Evolutionary conservation across 148 eudicot species (phyloP).

Genomic region (Camellia sinensis): DNA sequence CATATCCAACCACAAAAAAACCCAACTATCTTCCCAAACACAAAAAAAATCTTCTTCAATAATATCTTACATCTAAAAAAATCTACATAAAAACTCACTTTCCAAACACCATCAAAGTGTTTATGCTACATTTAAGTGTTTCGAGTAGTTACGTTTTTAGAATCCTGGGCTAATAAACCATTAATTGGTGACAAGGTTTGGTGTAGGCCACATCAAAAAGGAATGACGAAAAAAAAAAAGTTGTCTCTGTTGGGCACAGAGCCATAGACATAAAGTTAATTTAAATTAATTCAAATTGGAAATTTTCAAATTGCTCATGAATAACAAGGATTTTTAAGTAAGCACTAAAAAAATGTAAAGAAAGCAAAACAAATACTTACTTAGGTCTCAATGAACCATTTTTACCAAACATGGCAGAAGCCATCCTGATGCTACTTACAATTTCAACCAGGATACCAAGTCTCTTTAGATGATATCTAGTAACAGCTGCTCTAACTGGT

Average conservation of each 20-base stretch:
- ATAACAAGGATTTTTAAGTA: not conserved
- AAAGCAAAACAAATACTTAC: slow-evolving; percentile 29
- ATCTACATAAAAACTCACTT: too few relatives aligned
- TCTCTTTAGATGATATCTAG: slow-evolving; percentile 60
- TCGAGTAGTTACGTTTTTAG: not conserved
- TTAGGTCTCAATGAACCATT: slow-evolving; percentile 28
- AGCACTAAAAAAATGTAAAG: not conserved
- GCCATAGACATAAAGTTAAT: not conserved
- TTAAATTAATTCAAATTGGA: not conserved
- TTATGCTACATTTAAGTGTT: not conserved
- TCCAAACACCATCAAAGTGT: too few relatives aligned
- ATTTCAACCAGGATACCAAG: slow-evolving; percentile 53
- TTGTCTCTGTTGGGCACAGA: not conserved
- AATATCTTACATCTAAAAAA: too few relatives aligned
- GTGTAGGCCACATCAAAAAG: not conserved
- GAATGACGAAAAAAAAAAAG: not conserved
- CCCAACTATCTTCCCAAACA: too few relatives aligned
- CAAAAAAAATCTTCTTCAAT: too few relatives aligned
- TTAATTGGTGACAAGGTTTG: not conserved
- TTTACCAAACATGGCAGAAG: slow-evolving; percentile 28
- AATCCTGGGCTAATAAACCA: not conserved
- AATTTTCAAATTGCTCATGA: not conserved
- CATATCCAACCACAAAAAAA: too few relatives aligned
- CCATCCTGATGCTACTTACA: slow-evolving; percentile 36
- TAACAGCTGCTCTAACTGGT: slow-evolving; percentile 58